phyloP scores from a whole-genome alignment of 495 filamentous ascomycete genomes.

The Sabuloglossum arenarium region DNA sequence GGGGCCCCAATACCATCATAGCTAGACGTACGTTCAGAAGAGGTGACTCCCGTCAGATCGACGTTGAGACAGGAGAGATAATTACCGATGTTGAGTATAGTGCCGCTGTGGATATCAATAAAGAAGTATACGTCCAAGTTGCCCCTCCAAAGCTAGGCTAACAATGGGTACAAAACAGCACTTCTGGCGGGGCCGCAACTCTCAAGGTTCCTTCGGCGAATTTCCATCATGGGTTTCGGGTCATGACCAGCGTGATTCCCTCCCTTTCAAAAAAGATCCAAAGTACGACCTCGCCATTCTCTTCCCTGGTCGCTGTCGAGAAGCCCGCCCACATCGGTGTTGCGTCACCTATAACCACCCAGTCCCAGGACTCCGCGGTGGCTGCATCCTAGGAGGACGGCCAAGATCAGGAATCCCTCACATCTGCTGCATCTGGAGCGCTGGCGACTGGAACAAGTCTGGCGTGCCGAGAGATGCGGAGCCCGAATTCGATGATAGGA shows the following conservation, averaged over 20 bases:
- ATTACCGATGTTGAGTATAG: neutral
- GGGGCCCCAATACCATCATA: neutral
- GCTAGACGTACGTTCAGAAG: neutral
- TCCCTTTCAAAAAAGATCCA: neutral
- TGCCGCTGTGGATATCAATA: neutral
- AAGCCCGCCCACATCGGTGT: neutral
- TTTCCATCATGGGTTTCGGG: neutral
- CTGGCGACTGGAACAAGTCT: neutral
- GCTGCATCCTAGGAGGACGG: neutral
- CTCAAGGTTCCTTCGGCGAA: neutral
- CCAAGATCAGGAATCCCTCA: neutral
- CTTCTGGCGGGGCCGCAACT: neutral
- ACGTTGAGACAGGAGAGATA: neutral
- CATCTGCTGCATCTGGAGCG: neutral
- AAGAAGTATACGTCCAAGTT: neutral
- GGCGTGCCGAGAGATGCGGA: neutral
- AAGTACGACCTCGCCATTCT: neutral
- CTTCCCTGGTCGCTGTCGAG: neutral
- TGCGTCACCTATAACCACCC: neutral
- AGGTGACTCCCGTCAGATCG: neutral
- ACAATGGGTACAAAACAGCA: neutral
- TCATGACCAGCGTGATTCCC: neutral
- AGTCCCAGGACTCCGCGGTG: neutral
- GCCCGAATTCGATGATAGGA: neutral
- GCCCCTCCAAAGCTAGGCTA: neutral